phyloP scores from a whole-genome alignment of 208 protist species.

The Crithidia acanthocephali region DNA sequence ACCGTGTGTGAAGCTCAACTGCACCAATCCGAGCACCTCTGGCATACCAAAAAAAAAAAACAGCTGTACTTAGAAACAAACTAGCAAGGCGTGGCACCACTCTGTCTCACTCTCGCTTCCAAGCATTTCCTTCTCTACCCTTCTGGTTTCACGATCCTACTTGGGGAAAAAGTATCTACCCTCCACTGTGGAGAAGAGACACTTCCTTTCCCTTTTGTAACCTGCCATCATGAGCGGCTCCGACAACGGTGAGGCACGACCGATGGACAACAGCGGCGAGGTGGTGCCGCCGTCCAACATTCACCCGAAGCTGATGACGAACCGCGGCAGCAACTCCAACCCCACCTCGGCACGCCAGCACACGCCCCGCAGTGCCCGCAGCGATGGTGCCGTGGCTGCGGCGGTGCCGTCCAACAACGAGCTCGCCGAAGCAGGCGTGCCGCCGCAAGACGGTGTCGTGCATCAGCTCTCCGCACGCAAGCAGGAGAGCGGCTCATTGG shows the following conservation, averaged over 20 bases:
- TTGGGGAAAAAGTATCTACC: no score
- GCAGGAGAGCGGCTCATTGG: conserved; percentile 35
- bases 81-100: no score
- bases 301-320: conserved; percentile 69
- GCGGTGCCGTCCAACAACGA: conserved; percentile 23
- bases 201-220: neutral
- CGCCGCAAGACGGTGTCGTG: conserved; percentile 48
- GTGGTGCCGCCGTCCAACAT: conserved; percentile 11
- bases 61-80: no score
- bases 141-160: no score
- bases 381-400: neutral
- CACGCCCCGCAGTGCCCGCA: conserved; percentile 8
- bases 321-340: conserved; percentile 26
- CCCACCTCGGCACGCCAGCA: conserved; percentile 18
- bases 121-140: no score
- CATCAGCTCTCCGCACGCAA: conserved; percentile 43
- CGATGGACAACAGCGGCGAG: conserved; percentile 2
- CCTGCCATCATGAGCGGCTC: conserved; percentile 14
- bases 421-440: conserved; percentile 23
- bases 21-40: no score
- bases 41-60: no score
- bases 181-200: no score
- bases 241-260: conserved; percentile 1
- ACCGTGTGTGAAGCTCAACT: no score
- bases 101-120: no score